These are phyloP conservation scores for Trichoderma reesei DNA, from an alignment of 495 filamentous ascomycete species.

Conservation along the genomic window DNA sequence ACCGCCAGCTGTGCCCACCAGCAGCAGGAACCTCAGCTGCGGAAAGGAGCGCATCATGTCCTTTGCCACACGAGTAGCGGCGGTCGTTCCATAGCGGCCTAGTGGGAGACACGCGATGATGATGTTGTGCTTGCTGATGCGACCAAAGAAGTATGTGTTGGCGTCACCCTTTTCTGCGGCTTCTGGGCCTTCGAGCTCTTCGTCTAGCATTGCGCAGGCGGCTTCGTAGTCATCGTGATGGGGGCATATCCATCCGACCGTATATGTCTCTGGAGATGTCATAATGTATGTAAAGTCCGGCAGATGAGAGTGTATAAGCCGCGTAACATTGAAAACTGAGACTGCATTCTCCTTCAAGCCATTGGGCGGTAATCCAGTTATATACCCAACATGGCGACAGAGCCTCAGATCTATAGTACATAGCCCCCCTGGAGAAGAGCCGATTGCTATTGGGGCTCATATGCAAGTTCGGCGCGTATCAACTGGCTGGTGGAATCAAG, in stretches of 20 bases:
- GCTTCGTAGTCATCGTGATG: not conserved
- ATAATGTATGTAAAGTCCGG: not conserved
- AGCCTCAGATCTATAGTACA: not conserved
- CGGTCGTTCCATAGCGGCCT: not conserved
- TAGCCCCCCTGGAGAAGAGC: not conserved
- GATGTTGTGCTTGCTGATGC: not conserved
- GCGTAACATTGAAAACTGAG: too few species aligned
- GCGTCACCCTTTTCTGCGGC: not conserved
- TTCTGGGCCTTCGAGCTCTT: not conserved
- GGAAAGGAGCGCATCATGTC: not conserved
- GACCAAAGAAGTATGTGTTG: not conserved
- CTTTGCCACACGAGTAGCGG: not conserved
- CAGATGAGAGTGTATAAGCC: too few species aligned
- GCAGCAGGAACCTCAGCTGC: not conserved
- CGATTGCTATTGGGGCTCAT: not conserved
- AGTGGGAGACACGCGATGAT: not conserved
- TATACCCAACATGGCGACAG: not conserved
- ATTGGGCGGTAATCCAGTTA: not conserved
- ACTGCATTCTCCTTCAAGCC: too few species aligned
- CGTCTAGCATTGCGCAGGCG: not conserved
- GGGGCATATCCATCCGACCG: not conserved
- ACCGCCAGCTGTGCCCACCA: not conserved
- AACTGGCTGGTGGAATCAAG: not conserved
- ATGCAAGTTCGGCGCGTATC: not conserved
- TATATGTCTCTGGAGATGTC: not conserved